Base-by-base conservation (phyloP, 2,329 filamentous ascomycete genomes). In the Aciculosporium take region DNA sequence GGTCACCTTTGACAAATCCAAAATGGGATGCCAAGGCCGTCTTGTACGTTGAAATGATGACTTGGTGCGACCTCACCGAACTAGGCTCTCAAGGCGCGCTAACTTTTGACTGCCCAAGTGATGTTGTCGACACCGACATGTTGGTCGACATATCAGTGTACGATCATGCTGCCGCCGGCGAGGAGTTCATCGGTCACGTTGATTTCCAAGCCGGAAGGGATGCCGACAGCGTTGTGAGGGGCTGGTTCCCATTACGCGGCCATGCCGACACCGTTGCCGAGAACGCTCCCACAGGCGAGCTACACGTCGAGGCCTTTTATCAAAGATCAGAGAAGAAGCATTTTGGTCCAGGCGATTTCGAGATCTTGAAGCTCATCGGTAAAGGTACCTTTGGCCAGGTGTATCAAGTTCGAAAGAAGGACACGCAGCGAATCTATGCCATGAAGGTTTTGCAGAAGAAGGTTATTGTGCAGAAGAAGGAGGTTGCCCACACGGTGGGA, bases 381-480 rank as follows among this genome's bases (percentile, higher is more conserved):
- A 96, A 96, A 64, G 91, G 91, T 41, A 98, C 91, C 0, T 98
- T 98, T 58, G 91, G 91, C 1, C 91, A 98, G 60, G 91, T 98
- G 2, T 98, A 96, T 59, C 91, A 98, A 60, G 91, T 98, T 6
- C 81, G 86, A 53, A 98, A 98, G 74, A 91, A 85, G 68, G 91
- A 98, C 59, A 95, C 89, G 0, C 79, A 80, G 53, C 81, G 91
- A 34, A 95, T 98, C 46, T 98, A 98, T 56, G 91, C 91, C 47
- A 98, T 98, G 91, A 98, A 98, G 63, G 89, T 98, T 2, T 69
- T 98, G 25, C 95, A 91, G 39, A 98, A 98, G 72, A 98, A 98
- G 70, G 91, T 98, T 40, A 98, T 98, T 55, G 91, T 98, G 21
- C 91, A 98, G 65, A 98, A 98, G 75, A 98, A 98, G 64, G 91